Percentiles rank a stretch among this genome's conserved stretches.
Conservation (phyloP, 495 filamentous ascomycete species). For the Trichoderma asperelloides region DNA sequence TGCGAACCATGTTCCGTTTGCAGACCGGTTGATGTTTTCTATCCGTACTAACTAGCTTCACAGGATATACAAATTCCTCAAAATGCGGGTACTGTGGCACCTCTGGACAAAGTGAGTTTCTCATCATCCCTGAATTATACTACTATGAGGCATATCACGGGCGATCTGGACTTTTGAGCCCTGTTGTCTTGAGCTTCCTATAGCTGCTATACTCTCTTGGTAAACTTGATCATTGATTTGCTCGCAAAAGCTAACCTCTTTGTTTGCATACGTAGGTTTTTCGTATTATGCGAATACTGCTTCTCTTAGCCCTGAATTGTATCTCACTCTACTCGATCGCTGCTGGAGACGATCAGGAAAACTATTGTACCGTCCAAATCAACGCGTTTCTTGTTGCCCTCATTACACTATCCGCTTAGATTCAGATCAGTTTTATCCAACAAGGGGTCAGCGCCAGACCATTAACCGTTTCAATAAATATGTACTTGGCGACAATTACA, state of each 20-base stretch:
- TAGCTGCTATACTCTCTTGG: neutral
- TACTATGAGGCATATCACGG: neutral
- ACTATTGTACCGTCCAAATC: slow-evolving; percentile 91
- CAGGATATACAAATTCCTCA: slow-evolving; percentile 39
- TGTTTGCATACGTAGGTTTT: slow-evolving; percentile 48
- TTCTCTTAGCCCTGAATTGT: slow-evolving; percentile 60
- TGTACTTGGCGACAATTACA: slow-evolving; percentile 71
- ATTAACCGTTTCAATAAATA: slow-evolving; percentile 86
- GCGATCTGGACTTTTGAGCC: neutral
- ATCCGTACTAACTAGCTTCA: slow-evolving; percentile 11
- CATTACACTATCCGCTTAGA: slow-evolving; percentile 89
- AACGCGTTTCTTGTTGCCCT: slow-evolving; percentile 77
- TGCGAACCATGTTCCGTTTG: neutral
- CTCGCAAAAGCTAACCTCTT: slow-evolving; percentile 9
- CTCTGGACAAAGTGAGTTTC: slow-evolving; percentile 34
- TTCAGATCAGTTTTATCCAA: slow-evolving; percentile 57
- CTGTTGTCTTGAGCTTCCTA: neutral
- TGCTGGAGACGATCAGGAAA: slow-evolving; percentile 80
- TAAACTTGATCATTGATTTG: neutral
- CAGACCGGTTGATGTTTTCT: neutral
- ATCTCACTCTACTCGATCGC: slow-evolving; percentile 73
- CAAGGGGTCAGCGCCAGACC: slow-evolving; percentile 75
- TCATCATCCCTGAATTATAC: slow-evolving; percentile 20
- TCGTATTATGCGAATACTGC: slow-evolving; percentile 71
- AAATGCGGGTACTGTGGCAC: slow-evolving; percentile 45